phyloP scores from a whole-genome alignment of 306 rosid species.

The Datisca glomerata region DNA sequence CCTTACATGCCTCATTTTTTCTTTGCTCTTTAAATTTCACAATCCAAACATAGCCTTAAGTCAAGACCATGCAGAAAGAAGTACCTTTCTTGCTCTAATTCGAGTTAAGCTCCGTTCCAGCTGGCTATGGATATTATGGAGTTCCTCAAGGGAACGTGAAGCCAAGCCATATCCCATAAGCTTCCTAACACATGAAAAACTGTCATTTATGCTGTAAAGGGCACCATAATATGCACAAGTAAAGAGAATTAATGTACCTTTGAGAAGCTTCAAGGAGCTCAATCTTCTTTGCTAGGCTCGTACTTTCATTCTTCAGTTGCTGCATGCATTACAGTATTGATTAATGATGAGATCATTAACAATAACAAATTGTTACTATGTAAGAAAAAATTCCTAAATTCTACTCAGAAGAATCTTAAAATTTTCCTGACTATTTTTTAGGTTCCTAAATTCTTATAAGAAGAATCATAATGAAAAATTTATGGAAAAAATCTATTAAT shows the following conservation, averaged over 20 bases:
- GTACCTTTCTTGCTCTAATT: slow-evolving; percentile 47
- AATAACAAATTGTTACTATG: too few relatives aligned
- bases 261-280: slow-evolving; percentile 37
- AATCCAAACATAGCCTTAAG: too few relatives aligned
- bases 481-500: too few relatives aligned
- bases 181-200: slow-evolving; percentile 29
- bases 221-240: neutral
- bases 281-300: slow-evolving; percentile 30
- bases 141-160: slow-evolving; percentile 38
- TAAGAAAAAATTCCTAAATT: too few relatives aligned
- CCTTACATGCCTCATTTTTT: too few relatives aligned
- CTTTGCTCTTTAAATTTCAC: too few relatives aligned
- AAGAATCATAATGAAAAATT: too few relatives aligned
- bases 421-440: too few relatives aligned
- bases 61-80: too few relatives aligned
- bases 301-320: slow-evolving; percentile 41
- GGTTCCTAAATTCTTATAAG: too few relatives aligned
- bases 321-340: slow-evolving; percentile 26
- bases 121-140: slow-evolving; percentile 27
- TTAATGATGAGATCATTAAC: neutral
- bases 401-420: too few relatives aligned
- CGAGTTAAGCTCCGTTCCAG: slow-evolving; percentile 28
- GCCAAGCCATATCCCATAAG: slow-evolving; percentile 35
- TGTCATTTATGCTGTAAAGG: neutral
- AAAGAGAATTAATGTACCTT: slow-evolving; percentile 21